These are phyloP conservation scores for Trypanosoma boissoni DNA, from an alignment of 208 protist genomes.

Conservation along the genomic window DNA sequence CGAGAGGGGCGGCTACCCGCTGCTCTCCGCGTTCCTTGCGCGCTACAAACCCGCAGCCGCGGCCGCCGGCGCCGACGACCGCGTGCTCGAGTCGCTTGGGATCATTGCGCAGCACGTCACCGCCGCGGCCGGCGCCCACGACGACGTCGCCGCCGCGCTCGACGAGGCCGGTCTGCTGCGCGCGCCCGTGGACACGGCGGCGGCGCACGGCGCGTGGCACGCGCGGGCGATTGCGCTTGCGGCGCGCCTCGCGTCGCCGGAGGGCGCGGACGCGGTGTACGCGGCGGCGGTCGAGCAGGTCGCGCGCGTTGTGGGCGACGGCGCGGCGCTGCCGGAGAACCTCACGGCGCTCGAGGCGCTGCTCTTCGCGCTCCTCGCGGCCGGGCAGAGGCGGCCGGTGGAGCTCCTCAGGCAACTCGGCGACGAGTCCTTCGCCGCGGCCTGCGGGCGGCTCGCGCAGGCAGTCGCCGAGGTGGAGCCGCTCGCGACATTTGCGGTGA, in stretches of 20 bases:
- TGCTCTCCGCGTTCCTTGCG: constrained; percentile 60
- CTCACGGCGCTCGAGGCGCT: constrained; percentile 69
- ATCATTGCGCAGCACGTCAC: constrained; percentile 51
- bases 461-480: constrained; percentile 27
- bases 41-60: constrained; percentile 34
- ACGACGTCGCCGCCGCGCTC: constrained; percentile 47
- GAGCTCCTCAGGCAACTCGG: constrained; percentile 68
- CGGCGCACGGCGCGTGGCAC: constrained; percentile 28
- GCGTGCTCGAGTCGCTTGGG: constrained; percentile 53
- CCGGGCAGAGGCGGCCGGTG: constrained; percentile 49
- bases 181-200: constrained; percentile 14
- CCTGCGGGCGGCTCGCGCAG: constrained; percentile 27
- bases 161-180: constrained; percentile 43
- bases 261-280: constrained; percentile 50
- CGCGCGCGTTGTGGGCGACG: constrained; percentile 14
- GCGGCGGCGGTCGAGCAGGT: constrained; percentile 39
- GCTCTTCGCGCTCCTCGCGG: constrained; percentile 50
- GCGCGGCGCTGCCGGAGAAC: constrained; percentile 36
- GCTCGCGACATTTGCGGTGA: constrained; percentile 41
- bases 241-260: constrained; percentile 47
- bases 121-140: constrained; percentile 31
- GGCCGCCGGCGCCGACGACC: too few species aligned
- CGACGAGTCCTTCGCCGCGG: constrained; percentile 52
- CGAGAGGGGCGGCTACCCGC: constrained; percentile 45
- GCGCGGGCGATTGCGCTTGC: constrained; percentile 57